Evolutionary conservation across 2,329 filamentous ascomycete species (phyloP).

Genomic region (Trichoderma atroviride): DNA sequence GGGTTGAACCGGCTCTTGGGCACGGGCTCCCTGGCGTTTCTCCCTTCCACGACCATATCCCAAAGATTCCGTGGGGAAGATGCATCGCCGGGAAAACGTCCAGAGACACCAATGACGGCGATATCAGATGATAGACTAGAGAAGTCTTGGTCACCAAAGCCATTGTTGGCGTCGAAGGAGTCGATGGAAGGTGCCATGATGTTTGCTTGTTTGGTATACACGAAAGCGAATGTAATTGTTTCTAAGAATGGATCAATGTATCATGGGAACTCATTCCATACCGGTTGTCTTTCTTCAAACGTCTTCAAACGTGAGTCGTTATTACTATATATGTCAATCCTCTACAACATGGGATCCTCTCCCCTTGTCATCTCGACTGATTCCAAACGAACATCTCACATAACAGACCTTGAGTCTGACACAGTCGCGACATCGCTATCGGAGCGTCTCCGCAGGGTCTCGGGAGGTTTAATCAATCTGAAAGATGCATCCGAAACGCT

Average conservation of each 20-base stretch:
- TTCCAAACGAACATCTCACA: not conserved
- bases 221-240: not conserved
- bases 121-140: not conserved
- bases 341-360: not conserved
- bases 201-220: not conserved
- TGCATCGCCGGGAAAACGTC: constrained; percentile 5
- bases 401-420: not conserved
- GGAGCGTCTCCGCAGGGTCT: not conserved
- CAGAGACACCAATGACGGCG: not conserved
- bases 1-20: not conserved
- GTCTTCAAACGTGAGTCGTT: not conserved
- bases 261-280: not conserved
- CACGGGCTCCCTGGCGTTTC: not conserved
- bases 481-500: not conserved
- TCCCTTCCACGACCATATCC: constrained; percentile 1
- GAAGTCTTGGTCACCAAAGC: not conserved
- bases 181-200: not conserved
- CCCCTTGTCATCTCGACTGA: not conserved
- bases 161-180: not conserved
- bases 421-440: not conserved
- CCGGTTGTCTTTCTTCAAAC: not conserved
- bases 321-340: not conserved
- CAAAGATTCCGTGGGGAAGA: not conserved
- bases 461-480: not conserved
- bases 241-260: not conserved